Base-by-base conservation (phyloP, 345 rosid genomes). In the Stellera chamaejasme region DNA sequence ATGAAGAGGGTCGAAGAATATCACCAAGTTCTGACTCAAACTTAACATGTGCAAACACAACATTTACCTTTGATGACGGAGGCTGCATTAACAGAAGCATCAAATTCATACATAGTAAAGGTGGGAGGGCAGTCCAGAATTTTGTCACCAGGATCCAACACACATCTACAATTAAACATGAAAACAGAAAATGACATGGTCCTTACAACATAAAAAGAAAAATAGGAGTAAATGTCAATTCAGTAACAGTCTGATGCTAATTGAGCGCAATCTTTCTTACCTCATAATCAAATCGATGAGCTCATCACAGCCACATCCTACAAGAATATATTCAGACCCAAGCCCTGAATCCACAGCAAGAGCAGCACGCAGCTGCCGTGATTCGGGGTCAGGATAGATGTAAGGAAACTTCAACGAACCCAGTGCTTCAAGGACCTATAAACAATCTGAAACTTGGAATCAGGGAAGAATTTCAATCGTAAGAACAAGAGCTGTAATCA, bases 111-210 rank as follows among this genome's bases (percentile, higher is more conserved):
- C 99, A 87, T 93, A 41, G 97, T 80, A 64, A 93, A 93, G 48
- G 99, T 93, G 2, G 97, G 99, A 75, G 99, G 99, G 55, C 99
- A 93, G 66, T 93, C 96, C 50, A 93, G 60, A 16, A 93, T 85
- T 78, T 84, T 93, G 69, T 93, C 97, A 42, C 99, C 97, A 60
- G 95, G 99, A 69, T 93, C 97, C 72, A 93, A 70, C 25, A 92
- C 89, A 43, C 97, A 93, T 68, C 99, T 93, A 50, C 46, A 66
- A 43, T 52, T 43, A 52, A 27, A 50, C 27, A 73, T 48, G 3
- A 60, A 56, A 55, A 50, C 12, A 61, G 45, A 0, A 43, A 48
- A 4, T 26, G 13, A 19, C 36, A 10, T 12, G 45, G 15, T 39
- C 53, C 42, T 59, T 52, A 42, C 43, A 44, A 36, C 48, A 23